phyloP scores from a whole-genome alignment of 139 green algal species.

The Chlorella sp. region DNA sequence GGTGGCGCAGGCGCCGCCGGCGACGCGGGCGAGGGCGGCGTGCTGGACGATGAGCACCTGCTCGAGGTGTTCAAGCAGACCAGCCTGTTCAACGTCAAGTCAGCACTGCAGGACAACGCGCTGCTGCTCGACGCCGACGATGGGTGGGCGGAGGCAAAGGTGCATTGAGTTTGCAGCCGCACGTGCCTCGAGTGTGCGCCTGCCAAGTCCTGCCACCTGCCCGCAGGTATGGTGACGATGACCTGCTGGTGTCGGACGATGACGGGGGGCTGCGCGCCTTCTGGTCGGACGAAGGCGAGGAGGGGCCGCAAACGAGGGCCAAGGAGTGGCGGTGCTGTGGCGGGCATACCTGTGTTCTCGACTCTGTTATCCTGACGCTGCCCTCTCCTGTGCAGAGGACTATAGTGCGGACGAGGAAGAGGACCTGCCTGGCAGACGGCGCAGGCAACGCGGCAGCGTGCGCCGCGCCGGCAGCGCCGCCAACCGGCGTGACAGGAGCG shows the following conservation, averaged over 20 bases:
- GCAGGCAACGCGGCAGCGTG: conserved; percentile 8
- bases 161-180: no score
- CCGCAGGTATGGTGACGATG: conserved; percentile 38
- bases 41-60: conserved; percentile 68
- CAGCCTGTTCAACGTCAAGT: conserved; percentile 83
- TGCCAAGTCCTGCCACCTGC: no score
- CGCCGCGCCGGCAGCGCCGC: conserved; percentile 5
- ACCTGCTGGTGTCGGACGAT: conserved; percentile 47
- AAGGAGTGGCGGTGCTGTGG: background rate
- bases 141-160: no score
- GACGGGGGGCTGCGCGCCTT: conserved; percentile 61
- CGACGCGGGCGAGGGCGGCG: background rate
- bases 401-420: conserved; percentile 3
- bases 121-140: conserved; percentile 51
- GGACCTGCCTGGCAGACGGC: conserved; percentile 1
- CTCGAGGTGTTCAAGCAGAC: conserved; percentile 88
- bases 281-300: conserved; percentile 59
- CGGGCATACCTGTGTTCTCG: background rate
- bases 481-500: no score
- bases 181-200: no score
- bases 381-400: background rate
- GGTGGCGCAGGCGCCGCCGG: background rate
- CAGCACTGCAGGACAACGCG: conserved; percentile 65
- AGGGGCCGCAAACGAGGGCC: background rate
- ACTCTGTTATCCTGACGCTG: background rate